Conservation (phyloP, 345 rosid genomes). For the Xanthoceras sorbifolium region DNA sequence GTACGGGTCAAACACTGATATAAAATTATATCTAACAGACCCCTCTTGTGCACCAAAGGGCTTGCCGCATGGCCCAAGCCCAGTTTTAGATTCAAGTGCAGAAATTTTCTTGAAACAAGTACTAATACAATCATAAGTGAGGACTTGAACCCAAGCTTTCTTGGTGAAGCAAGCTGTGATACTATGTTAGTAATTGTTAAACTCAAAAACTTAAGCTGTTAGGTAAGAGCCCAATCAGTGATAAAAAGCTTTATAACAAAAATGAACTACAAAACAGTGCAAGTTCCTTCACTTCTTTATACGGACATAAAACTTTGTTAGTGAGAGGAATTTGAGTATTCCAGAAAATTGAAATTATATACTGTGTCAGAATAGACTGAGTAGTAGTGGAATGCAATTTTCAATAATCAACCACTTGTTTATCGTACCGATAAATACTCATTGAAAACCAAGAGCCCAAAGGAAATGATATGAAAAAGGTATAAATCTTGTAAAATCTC, state of each 20-base stretch:
- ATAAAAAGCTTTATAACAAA: background rate
- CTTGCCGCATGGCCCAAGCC: too few species aligned
- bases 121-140: background rate
- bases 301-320: background rate
- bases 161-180: background rate
- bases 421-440: background rate
- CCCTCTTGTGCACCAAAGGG: background rate
- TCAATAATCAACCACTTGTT: background rate
- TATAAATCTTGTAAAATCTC: background rate
- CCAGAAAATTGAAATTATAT: background rate
- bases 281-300: background rate
- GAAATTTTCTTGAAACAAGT: too few species aligned
- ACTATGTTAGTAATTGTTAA: background rate
- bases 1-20: background rate
- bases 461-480: background rate
- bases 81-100: background rate
- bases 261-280: background rate
- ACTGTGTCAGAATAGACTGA: background rate
- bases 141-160: background rate
- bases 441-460: background rate
- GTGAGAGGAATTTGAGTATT: conserved; percentile 8
- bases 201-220: background rate
- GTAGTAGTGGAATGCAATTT: background rate
- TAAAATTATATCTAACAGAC: background rate
- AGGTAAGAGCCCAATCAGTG: background rate